phyloP scores from a whole-genome alignment of 2,329 filamentous ascomycete species.

The Fusarium succisae region DNA sequence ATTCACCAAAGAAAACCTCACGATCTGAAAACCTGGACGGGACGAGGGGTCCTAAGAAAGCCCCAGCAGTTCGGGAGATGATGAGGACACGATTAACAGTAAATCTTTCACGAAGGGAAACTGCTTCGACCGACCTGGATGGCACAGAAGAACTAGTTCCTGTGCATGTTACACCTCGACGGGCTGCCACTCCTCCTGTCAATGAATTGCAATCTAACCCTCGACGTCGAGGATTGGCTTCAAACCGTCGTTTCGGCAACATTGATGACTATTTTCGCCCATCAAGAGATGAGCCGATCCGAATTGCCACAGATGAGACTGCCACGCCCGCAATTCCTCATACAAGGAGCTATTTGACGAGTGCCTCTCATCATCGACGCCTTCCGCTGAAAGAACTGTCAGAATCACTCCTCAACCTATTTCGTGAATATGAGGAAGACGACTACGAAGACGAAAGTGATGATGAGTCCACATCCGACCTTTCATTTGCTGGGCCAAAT shows the following conservation, averaged over 20 bases:
- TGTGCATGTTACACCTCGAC: constrained; percentile 40
- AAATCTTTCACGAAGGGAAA: constrained; percentile 47
- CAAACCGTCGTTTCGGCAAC: constrained; percentile 27
- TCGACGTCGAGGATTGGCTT: not conserved
- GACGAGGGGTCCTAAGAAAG: not conserved
- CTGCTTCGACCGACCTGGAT: constrained; percentile 45
- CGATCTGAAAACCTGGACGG: not conserved
- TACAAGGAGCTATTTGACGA: not conserved
- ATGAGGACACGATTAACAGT: constrained; percentile 46
- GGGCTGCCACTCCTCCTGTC: not conserved
- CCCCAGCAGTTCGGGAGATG: constrained; percentile 7
- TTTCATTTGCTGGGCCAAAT: constrained; percentile 6
- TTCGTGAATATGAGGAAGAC: constrained; percentile 31
- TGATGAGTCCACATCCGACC: not conserved
- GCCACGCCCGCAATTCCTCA: constrained; percentile 39
- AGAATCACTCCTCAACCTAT: constrained; percentile 32
- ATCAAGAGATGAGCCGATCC: constrained; percentile 37
- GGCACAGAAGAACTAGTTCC: constrained; percentile 27
- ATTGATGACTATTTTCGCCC: constrained; percentile 48
- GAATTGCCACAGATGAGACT: constrained; percentile 50
- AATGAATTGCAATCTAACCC: constrained; percentile 1
- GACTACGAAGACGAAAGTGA: constrained; percentile 20
- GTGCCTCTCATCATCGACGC: constrained; percentile 16
- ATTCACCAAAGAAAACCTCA: not conserved
- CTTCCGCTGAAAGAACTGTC: constrained; percentile 38